Evolutionary conservation across 345 rosid genomes (phyloP).

Genomic region (Citrus medica): DNA sequence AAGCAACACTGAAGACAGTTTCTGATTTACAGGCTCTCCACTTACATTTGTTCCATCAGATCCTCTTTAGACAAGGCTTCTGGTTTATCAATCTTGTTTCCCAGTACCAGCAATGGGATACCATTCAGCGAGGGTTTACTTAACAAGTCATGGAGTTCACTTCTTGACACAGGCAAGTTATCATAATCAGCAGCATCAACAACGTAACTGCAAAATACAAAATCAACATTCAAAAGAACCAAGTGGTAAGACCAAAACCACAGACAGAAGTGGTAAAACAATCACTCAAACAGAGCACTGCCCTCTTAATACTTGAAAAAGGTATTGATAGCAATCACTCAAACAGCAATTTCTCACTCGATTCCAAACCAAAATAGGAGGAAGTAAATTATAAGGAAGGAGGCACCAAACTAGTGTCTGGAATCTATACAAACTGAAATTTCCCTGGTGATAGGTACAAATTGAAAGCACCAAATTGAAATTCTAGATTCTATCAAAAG

Average conservation of each 20-base stretch:
- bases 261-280: constrained; percentile 21
- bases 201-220: constrained; percentile 45
- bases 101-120: constrained; percentile 67
- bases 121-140: constrained; percentile 60
- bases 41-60: constrained; percentile 57
- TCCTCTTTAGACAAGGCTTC: constrained; percentile 59
- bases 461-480: no score
- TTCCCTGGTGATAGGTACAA: not conserved
- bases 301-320: not conserved
- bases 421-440: not conserved
- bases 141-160: constrained; percentile 70
- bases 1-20: not conserved
- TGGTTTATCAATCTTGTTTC: constrained; percentile 70
- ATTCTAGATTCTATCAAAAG: not conserved
- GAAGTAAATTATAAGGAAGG: not conserved
- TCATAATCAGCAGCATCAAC: constrained; percentile 73
- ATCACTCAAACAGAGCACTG: not conserved
- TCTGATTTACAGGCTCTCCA: not conserved
- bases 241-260: not conserved
- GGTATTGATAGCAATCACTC: not conserved
- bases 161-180: constrained; percentile 54
- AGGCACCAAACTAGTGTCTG: not conserved
- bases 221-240: not conserved
- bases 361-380: not conserved
- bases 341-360: not conserved